These are phyloP conservation scores for Cyberlindnera sargentensis DNA, from an alignment of 805 yeast species.

Conservation along the genomic window DNA sequence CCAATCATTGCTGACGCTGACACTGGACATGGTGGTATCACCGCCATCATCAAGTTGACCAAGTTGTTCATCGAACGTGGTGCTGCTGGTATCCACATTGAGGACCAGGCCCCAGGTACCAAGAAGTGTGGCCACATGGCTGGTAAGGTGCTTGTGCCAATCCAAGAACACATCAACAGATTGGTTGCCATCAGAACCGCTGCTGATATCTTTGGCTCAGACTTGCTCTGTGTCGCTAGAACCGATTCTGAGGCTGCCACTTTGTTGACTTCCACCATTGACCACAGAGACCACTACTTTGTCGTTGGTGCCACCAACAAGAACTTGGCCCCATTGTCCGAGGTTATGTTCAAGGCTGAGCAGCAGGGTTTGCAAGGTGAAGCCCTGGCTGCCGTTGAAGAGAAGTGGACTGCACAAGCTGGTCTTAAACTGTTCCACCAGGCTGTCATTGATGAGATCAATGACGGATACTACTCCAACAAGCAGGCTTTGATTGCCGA, in stretches of 20 bases:
- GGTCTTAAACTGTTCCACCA: slow-evolving; percentile 84
- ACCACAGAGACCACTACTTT: slow-evolving; percentile 89
- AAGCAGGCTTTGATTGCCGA: slow-evolving; percentile 54
- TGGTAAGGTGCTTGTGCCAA: slow-evolving; percentile 95
- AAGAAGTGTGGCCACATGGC: slow-evolving; percentile 99
- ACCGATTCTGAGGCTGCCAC: slow-evolving; percentile 98
- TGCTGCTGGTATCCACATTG: slow-evolving; percentile 98
- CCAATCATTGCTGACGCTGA: slow-evolving; percentile 98
- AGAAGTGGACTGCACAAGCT: slow-evolving; percentile 75
- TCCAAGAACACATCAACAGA: slow-evolving; percentile 94
- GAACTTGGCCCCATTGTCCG: slow-evolving; percentile 62
- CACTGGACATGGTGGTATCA: slow-evolving; percentile 98
- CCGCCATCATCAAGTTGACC: slow-evolving; percentile 92
- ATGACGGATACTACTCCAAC: slow-evolving; percentile 49
- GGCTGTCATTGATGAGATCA: slow-evolving; percentile 82
- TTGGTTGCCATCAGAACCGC: slow-evolving; percentile 89
- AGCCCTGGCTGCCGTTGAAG: slow-evolving; percentile 65
- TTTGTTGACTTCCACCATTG: slow-evolving; percentile 87
- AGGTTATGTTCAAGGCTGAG: slow-evolving; percentile 80
- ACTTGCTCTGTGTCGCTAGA: slow-evolving; percentile 84
- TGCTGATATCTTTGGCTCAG: slow-evolving; percentile 88
- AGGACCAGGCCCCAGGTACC: slow-evolving; percentile 98
- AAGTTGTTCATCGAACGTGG: slow-evolving; percentile 96
- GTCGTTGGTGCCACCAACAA: slow-evolving; percentile 89
- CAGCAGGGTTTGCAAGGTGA: slow-evolving; percentile 62